These are phyloP conservation scores for Pilasporangium apinafurcum DNA, from an alignment of 352 stramenopile genomes.

Conservation along the genomic window DNA sequence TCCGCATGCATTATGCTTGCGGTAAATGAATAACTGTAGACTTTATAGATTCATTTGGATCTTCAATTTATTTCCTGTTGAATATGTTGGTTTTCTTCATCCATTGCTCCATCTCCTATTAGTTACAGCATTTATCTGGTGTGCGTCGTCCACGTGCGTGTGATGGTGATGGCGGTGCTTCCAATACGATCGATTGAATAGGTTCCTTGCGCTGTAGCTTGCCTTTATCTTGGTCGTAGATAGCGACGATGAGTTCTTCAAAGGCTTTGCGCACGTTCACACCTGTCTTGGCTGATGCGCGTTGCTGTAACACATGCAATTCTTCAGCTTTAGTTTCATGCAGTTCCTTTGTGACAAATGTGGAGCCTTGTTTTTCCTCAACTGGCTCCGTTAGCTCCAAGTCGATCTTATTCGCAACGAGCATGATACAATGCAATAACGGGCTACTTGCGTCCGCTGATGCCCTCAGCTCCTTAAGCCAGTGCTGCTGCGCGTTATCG, in stretches of 20 bases:
- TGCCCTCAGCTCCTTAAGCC: slow-evolving; percentile 70
- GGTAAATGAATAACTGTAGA: no score
- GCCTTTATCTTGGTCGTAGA: slow-evolving; percentile 58
- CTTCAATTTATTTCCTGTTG: no score
- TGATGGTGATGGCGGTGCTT: slow-evolving; percentile 11
- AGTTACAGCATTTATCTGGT: no score
- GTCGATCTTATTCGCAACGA: slow-evolving; percentile 81
- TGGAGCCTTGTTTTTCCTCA: background rate
- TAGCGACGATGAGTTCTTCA: slow-evolving; percentile 62
- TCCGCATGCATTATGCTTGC: no score
- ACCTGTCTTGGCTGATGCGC: slow-evolving; percentile 65
- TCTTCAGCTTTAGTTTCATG: slow-evolving; percentile 35
- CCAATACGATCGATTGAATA: slow-evolving; percentile 26
- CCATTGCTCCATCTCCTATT: no score
- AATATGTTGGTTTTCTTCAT: no score
- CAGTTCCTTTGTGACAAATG: slow-evolving; percentile 23
- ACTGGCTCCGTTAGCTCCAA: slow-evolving; percentile 16
- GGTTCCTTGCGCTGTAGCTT: slow-evolving; percentile 32
- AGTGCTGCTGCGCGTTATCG: slow-evolving; percentile 62
- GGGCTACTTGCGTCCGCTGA: slow-evolving; percentile 55
- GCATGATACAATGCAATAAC: slow-evolving; percentile 56
- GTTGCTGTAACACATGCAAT: slow-evolving; percentile 39
- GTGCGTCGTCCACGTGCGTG: no score
- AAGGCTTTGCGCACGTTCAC: slow-evolving; percentile 61
- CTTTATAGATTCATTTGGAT: no score